Base-by-base conservation (phyloP, 305 asterid genomes). In the Petunia hybrid region DNA sequence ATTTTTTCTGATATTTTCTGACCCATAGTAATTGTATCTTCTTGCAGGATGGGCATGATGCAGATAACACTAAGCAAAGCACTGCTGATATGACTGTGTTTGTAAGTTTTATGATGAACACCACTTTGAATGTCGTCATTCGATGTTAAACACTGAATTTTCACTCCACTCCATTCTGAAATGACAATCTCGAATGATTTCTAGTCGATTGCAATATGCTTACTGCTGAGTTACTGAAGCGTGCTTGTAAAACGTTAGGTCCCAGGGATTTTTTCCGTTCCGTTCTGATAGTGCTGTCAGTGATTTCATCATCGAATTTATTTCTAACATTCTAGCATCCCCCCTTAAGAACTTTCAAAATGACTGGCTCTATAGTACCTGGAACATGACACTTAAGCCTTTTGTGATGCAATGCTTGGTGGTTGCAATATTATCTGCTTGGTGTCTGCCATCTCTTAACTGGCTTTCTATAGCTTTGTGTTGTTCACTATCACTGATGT, bases 21-120 rank as follows among this genome's bases (percentile, higher is more conserved):
- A 43, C 66, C 43, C 55, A 22, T 45, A 14, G 65, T 77, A 61
- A 53, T 39, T 56, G 60, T 40, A 57, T 85, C 76, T 75, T 64
- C 82, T 91, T 85, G 87, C 89, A 94, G 97, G 97, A 94, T 39
- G 97, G 98, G 68, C 97, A 93, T 59, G 93, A 91, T 89, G 94
- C 89, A 31, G 97, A 92, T 57, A 82, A 85, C 79, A 63, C 94
- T 38, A 94, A 94, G 70, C 97, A 94, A 85, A 90, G 93, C 85
- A 89, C 97, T 2, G 91, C 96, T 85, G 98, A 94, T 84, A 92
- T 92, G 98, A 94, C 97, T 83, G 91, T 90, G 61, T 94, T 94
- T 81, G 98, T 94, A 86, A 90, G 97, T 83, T 35, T 62, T 64
- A 22, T 45, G 10, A 51, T 40, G 13, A 64, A 69, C n/a, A 79